Evolutionary conservation across 768 basidiomycete species (phyloP).

Genomic region (Rickenella mellea): DNA sequence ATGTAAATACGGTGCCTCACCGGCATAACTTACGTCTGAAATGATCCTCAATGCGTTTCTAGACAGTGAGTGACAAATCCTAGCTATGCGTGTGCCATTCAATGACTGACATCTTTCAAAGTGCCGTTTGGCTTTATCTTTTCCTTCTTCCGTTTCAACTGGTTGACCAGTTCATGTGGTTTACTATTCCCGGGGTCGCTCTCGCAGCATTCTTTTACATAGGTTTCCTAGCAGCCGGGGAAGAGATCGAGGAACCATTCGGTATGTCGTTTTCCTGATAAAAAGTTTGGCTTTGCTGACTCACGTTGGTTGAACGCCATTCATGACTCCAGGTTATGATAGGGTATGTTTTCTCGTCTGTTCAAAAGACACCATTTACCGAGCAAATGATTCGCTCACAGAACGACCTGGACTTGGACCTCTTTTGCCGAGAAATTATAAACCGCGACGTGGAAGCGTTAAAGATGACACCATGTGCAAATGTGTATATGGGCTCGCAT

Average conservation of each 20-base stretch:
- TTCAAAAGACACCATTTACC: no score
- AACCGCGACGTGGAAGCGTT: slow-evolving; percentile 47
- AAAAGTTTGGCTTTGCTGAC: no score
- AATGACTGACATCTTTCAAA: slow-evolving; percentile 2
- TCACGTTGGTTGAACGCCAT: no score
- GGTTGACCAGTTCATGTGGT: slow-evolving; percentile 49
- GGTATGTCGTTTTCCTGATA: no score
- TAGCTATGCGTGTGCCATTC: neutral
- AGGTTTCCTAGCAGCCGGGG: slow-evolving; percentile 66
- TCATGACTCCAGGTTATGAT: slow-evolving; percentile 40
- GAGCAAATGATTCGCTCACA: slow-evolving; percentile 17
- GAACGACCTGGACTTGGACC: slow-evolving; percentile 61
- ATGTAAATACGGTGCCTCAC: slow-evolving; percentile 22
- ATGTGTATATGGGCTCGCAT: slow-evolving; percentile 34
- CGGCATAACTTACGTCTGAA: neutral
- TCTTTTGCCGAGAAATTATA: slow-evolving; percentile 51
- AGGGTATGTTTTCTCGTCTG: slow-evolving; percentile 29
- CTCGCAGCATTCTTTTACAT: slow-evolving; percentile 66
- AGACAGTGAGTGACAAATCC: neutral
- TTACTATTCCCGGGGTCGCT: slow-evolving; percentile 55
- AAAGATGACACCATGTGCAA: slow-evolving; percentile 38
- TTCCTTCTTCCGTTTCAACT: slow-evolving; percentile 76
- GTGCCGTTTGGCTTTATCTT: slow-evolving; percentile 64
- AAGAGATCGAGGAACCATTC: slow-evolving; percentile 64
- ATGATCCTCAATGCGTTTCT: neutral